Evolutionary conservation across 352 stramenopile genomes (phyloP).

Genomic region (Aphanomyces invadans): DNA sequence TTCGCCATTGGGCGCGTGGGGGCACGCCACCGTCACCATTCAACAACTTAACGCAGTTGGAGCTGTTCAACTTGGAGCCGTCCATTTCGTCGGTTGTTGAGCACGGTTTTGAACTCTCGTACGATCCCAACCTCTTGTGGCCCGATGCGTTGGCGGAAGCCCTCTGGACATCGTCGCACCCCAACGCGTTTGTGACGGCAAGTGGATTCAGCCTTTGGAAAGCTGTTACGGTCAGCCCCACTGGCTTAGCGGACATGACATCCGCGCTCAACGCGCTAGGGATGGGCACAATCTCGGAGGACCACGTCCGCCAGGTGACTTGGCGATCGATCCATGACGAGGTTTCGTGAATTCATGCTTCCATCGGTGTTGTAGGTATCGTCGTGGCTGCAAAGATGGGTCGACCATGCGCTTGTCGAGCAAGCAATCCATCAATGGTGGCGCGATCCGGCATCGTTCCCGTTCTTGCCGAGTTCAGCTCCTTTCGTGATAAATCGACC

Average conservation of each 20-base stretch:
- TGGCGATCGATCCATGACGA: too few species aligned
- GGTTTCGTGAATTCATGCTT: too few species aligned
- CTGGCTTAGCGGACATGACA: background rate
- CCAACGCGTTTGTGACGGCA: constrained; percentile 40
- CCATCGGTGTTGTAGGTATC: constrained; percentile 14
- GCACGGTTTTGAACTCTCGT: constrained; percentile 52
- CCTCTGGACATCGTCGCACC: constrained; percentile 38
- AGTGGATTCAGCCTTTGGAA: constrained; percentile 50
- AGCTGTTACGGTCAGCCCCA: constrained; percentile 2
- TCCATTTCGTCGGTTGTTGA: constrained; percentile 38
- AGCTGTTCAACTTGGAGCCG: constrained; percentile 58
- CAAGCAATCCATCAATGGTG: constrained; percentile 22
- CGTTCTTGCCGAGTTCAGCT: background rate
- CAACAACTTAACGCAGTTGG: constrained; percentile 31
- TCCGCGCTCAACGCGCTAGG: constrained; percentile 1
- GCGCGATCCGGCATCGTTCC: constrained; percentile 11
- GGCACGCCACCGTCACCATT: constrained; percentile 52
- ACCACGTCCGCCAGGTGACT: constrained; percentile 21
- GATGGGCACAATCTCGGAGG: background rate
- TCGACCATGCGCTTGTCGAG: background rate
- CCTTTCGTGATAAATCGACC: constrained; percentile 11
- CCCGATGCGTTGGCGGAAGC: constrained; percentile 29
- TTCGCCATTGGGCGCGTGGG: constrained; percentile 46
- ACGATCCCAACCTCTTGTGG: constrained; percentile 28
- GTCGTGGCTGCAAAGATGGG: background rate